Evolutionary conservation across 495 filamentous ascomycete genomes (phyloP).

Genomic region (Penicillium egyptiacum): DNA sequence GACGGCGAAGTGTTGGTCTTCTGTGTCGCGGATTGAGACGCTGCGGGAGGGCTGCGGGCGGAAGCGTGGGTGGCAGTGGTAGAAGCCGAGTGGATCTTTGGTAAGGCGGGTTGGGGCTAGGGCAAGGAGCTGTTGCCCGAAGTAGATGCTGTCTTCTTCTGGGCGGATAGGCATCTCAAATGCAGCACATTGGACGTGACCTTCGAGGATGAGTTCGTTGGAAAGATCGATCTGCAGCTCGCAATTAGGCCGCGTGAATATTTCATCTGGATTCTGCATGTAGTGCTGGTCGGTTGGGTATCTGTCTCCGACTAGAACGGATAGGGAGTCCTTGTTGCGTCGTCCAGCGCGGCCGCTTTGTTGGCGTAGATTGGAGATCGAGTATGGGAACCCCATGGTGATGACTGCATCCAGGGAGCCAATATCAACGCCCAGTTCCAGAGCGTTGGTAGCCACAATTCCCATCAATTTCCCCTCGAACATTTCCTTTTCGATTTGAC

Average conservation of each 20-base stretch:
- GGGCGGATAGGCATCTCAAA: conserved; percentile 89
- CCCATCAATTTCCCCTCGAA: conserved; percentile 93
- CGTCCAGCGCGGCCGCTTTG: conserved; percentile 93
- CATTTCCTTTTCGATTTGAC: conserved; percentile 92
- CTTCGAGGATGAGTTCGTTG: conserved; percentile 88
- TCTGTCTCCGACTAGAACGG: conserved; percentile 86
- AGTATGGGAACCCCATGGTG: conserved; percentile 92
- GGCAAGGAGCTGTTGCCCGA: conserved; percentile 69
- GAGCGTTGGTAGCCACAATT: conserved; percentile 88
- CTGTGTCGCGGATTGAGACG: conserved; percentile 88
- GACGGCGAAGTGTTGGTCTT: conserved; percentile 91
- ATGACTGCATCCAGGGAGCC: conserved; percentile 93
- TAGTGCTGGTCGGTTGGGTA: conserved; percentile 94
- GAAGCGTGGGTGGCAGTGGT: conserved; percentile 86
- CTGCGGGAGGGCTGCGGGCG: conserved; percentile 78
- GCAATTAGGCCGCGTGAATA: conserved; percentile 91
- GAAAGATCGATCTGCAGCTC: conserved; percentile 86
- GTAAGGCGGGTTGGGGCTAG: conserved; percentile 74
- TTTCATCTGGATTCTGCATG: conserved; percentile 94
- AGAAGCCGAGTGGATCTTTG: conserved; percentile 76
- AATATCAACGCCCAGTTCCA: conserved; percentile 95
- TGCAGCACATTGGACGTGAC: conserved; percentile 93
- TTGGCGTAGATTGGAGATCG: conserved; percentile 89
- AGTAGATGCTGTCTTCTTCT: conserved; percentile 73
- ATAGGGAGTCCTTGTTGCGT: conserved; percentile 90